Evolutionary conservation across 768 basidiomycete genomes (phyloP).

Genomic region (Mycena haematopus): DNA sequence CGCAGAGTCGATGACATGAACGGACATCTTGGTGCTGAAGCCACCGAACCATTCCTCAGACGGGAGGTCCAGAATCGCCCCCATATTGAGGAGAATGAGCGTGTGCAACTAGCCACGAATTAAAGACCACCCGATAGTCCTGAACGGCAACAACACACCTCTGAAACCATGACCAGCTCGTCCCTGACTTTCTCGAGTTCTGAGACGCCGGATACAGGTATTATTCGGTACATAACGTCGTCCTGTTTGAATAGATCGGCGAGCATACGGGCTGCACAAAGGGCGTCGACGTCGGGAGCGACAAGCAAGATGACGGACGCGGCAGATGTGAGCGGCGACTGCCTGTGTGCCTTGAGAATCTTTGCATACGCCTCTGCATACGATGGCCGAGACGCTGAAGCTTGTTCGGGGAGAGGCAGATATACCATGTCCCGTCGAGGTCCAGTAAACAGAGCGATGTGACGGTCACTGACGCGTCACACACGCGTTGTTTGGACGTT

Average conservation of each 20-base stretch:
- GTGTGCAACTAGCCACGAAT: conserved; percentile 70
- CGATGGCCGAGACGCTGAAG: conserved; percentile 61
- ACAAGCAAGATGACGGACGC: conserved; percentile 87
- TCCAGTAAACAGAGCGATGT: not conserved
- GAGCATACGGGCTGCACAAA: conserved; percentile 91
- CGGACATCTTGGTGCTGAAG: conserved; percentile 62
- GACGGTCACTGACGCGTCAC: not conserved
- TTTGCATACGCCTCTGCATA: conserved; percentile 76
- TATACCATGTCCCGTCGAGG: conserved; percentile 56
- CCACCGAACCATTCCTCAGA: conserved; percentile 79
- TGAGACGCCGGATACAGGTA: conserved; percentile 86
- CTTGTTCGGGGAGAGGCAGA: conserved; percentile 73
- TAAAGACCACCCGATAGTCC: conserved; percentile 3
- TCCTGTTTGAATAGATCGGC: conserved; percentile 90
- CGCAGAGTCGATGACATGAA: conserved; percentile 95
- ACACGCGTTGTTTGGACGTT: not conserved
- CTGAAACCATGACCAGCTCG: conserved; percentile 32
- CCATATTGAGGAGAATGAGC: conserved; percentile 91
- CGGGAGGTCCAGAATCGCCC: conserved; percentile 84
- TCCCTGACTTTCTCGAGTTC: conserved; percentile 69
- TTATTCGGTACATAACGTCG: conserved; percentile 88
- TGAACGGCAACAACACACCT: conserved; percentile 23
- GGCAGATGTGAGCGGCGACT: conserved; percentile 77
- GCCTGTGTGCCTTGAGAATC: conserved; percentile 75
- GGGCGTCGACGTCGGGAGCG: conserved; percentile 89